Percentiles rank a stretch among this genome's conserved stretches.
phyloP scores from a whole-genome alignment of 2,329 filamentous ascomycete species.

The Tolypocladium pustulatum region DNA sequence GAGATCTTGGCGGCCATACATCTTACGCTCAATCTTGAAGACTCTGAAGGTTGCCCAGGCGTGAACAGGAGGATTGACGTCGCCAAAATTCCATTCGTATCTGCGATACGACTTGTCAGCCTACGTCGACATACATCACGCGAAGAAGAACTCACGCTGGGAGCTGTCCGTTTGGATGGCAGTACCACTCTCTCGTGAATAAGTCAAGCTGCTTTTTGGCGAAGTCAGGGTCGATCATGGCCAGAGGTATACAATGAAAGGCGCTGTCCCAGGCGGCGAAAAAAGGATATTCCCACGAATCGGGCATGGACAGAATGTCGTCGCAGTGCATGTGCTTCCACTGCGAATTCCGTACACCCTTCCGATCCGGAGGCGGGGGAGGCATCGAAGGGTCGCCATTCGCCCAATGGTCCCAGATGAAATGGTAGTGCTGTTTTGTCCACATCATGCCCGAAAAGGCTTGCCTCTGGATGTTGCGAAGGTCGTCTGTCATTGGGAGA shows the following conservation, averaged over 20 bases:
- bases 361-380: constrained; percentile 70
- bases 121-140: background rate
- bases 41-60: constrained; percentile 92
- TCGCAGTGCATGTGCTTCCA: constrained; percentile 96
- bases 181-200: constrained; percentile 97
- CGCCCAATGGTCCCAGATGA: constrained; percentile 96
- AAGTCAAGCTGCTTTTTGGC: constrained; percentile 96
- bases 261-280: constrained; percentile 96
- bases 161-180: constrained; percentile 92
- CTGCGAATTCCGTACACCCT: constrained; percentile 71
- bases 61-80: constrained; percentile 93
- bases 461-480: constrained; percentile 90
- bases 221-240: constrained; percentile 96
- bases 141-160: constrained; percentile 52
- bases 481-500: constrained; percentile 83
- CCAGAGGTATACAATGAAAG: constrained; percentile 90
- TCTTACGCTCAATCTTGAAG: constrained; percentile 97
- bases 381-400: constrained; percentile 86
- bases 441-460: constrained; percentile 96
- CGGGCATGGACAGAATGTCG: constrained; percentile 93
- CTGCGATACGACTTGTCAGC: constrained; percentile 20
- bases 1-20: constrained; percentile 88
- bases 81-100: constrained; percentile 94
- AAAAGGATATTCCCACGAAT: constrained; percentile 98
- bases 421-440: constrained; percentile 95